A percentile compares a stretch with the other conserved stretches of the same genome.
phyloP scores from a whole-genome alignment of 2,329 filamentous ascomycete species.

The Penicillium nordicum region DNA sequence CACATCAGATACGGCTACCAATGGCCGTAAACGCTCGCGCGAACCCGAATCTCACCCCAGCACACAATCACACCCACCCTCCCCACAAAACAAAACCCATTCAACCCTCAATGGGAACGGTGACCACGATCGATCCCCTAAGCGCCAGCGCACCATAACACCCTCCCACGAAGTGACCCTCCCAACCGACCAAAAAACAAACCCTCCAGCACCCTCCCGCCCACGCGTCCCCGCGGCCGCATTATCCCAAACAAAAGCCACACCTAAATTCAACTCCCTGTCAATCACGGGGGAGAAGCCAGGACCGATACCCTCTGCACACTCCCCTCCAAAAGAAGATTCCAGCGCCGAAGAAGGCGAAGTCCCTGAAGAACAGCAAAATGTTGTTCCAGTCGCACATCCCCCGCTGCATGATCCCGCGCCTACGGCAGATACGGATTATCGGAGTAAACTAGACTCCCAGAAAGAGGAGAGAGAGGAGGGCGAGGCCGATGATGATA shows the following conservation, averaged over 20 bases:
- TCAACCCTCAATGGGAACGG: conserved; percentile 28
- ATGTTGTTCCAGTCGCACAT: neutral
- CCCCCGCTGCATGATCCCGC: neutral
- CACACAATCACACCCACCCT: conserved; percentile 5
- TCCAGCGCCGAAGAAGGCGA: conserved; percentile 23
- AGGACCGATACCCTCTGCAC: neutral
- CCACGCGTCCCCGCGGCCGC: conserved; percentile 22
- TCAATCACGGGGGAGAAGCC: neutral
- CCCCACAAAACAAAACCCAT: conserved; percentile 2
- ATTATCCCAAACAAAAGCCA: neutral
- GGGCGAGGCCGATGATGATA: conserved; percentile 29
- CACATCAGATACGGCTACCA: conserved; percentile 19
- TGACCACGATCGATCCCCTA: conserved; percentile 31
- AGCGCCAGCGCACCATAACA: conserved; percentile 35
- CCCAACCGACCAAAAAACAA: conserved; percentile 2
- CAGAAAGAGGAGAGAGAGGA: conserved; percentile 3
- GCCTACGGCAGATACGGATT: neutral
- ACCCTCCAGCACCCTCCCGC: conserved; percentile 10
- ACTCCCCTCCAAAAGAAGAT: conserved; percentile 4
- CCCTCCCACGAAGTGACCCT: conserved; percentile 9
- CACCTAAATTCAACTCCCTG: neutral
- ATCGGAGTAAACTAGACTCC: neutral
- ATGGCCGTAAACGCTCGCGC: conserved; percentile 41
- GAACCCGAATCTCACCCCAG: conserved; percentile 30
- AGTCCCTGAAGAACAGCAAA: conserved; percentile 11